These are phyloP conservation scores for Aspergillus felis DNA, from an alignment of 2,329 filamentous ascomycete species.

Conservation along the genomic window DNA sequence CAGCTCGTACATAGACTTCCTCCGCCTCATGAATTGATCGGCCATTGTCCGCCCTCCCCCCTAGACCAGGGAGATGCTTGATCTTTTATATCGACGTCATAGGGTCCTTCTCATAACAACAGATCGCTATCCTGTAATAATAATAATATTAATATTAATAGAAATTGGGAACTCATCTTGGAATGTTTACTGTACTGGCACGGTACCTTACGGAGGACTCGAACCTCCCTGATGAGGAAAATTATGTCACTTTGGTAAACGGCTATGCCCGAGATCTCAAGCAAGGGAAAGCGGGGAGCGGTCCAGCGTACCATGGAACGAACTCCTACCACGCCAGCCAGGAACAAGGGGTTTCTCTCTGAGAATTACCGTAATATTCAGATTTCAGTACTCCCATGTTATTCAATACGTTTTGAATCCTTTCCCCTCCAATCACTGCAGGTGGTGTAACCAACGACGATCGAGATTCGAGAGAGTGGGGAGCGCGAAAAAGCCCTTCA, in stretches of 20 bases:
- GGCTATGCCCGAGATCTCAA: slow-evolving; percentile 26
- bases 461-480: background rate
- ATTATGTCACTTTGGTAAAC: slow-evolving; percentile 18
- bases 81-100: background rate
- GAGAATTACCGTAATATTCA: background rate
- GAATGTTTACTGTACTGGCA: background rate
- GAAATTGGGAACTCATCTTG: too few relatives aligned
- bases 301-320: slow-evolving; percentile 19
- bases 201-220: background rate
- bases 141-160: background rate
- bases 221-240: slow-evolving; percentile 10
- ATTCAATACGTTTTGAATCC: background rate
- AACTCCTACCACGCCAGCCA: slow-evolving; percentile 10
- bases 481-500: background rate
- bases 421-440: background rate
- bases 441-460: background rate
- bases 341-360: slow-evolving; percentile 6
- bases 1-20: background rate
- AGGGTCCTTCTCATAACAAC: background rate
- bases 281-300: slow-evolving; percentile 22
- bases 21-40: background rate
- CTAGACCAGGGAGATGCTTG: background rate
- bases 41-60: background rate
- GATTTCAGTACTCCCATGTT: background rate
- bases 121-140: background rate